Conservation (phyloP, 306 rosid species). For the Corylus avellana region DNA sequence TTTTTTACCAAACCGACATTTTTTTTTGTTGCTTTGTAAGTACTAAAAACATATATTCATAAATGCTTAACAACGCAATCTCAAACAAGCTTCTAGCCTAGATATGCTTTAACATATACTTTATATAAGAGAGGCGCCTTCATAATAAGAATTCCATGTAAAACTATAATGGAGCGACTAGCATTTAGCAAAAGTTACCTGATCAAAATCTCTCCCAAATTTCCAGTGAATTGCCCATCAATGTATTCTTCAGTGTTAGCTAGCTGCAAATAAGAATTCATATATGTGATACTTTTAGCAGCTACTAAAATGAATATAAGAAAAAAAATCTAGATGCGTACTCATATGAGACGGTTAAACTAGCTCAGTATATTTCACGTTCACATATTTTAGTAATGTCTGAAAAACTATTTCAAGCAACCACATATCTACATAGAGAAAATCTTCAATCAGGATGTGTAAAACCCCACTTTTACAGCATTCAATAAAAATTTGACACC, state of each 20-base stretch:
- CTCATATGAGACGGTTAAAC: neutral
- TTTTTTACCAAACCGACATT: too few species aligned
- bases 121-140: neutral
- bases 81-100: too few species aligned
- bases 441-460: too few species aligned
- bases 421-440: neutral
- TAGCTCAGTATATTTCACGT: neutral
- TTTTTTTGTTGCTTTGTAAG: too few species aligned
- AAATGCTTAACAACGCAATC: too few species aligned
- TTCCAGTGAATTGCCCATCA: conserved; percentile 56
- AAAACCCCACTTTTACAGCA: too few species aligned
- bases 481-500: too few species aligned
- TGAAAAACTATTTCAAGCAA: neutral
- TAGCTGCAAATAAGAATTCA: conserved; percentile 32
- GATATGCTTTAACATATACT: neutral
- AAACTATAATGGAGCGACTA: neutral
- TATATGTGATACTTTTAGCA: neutral
- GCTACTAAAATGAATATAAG: neutral
- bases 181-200: conserved; percentile 30
- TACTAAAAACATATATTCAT: too few species aligned
- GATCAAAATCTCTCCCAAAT: conserved; percentile 59
- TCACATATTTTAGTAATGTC: neutral
- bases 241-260: conserved; percentile 60
- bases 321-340: neutral
- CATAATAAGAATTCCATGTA: neutral